Evolutionary conservation across 345 rosid species (phyloP), one percentile per base, ranked within the genome.

Genomic region (Eucalyptus victrix): DNA sequence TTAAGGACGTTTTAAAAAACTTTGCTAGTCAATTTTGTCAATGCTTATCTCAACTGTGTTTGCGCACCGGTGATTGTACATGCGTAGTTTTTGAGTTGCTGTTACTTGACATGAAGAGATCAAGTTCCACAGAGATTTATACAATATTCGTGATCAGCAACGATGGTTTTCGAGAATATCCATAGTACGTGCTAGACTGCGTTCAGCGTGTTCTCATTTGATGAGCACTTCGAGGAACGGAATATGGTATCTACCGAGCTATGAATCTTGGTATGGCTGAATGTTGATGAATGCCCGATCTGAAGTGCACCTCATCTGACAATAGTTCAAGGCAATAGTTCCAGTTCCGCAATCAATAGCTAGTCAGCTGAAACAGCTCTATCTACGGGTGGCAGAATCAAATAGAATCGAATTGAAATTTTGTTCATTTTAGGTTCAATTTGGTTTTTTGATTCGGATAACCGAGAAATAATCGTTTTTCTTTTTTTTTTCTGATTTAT

Each of bases 331-430:
- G 80, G 44, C 44, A 34, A 32, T 9, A 34, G 13, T 69, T 34
- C 44, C 14, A 69, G 7, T 34, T 69, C 21, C 17, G 1, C 40
- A 65, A 65, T 69, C 81, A 69, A 69, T 6, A 10, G 7, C 81
- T 69, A 69, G 81, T 69, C 4, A 34, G 6, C 5, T 69, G 2
- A 69, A 69, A 34, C 44, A 18, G 7, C 40, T 69, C 11, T 19
- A 4, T 53, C 58, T 53, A 19, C 4, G 0, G 24, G 23, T 53
- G 24, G 1, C 2, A 53, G 0, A 19, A 53, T 2, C 10, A 2
- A 1, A 53, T 1, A 8, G 9, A 53, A 53, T 53, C 4, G 2
- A 53, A 53, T 53, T 1, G 2, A 53, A 53, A 53, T 53, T 53
- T 53, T 53, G 10, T 19, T 2, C 10, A 53, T 53, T 53, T 53